Evolutionary conservation across 1,284 basidiomycete species (phyloP), one percentile per base, ranked within the genome.

Genomic region (Anthracocystis panici-leucophaei): DNA sequence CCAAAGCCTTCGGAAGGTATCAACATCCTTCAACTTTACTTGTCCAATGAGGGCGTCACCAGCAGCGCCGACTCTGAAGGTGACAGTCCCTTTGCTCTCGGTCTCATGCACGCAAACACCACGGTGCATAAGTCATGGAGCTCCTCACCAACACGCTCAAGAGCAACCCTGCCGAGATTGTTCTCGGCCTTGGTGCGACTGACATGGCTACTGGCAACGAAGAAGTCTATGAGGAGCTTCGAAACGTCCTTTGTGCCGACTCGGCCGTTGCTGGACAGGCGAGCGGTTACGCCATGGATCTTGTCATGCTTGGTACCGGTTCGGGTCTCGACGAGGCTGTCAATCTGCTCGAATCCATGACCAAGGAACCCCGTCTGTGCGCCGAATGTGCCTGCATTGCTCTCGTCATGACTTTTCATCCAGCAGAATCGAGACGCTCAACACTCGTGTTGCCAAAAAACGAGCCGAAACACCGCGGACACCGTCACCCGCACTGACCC

Each of bases 161-260:
- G 67, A 84, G 73, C 75, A 84, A 83, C 60, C 75, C 72, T 18
- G 79, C 79, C 40, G 84, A 84, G 56, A 81, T 84, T 41, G 82
- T 85, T 29, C 82, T 85, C 16, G 84, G 84, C 38, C 69, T 85
- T 16, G 84, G 82, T 58, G 84, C 82, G 12, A 83, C 84, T 2
- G 82, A 83, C 20, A 85, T 85, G 84, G 84, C 84, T 4, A 84
- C 82, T 7, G 84, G 82, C 62, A 84, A 82, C 55, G 82, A 84
- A 51, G 83, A 82, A 35, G 79, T 83, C 21, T 85, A 85, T 69
- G 82, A 83, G 46, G 83, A 85, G 70, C 75, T 85, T 35, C 75
- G 82, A 16, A 84, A 79, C 44, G 75, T 84, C 21, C 81, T 85
- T 44, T 84, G 78, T 66, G 78, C 81, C 40, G 84, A 85, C 77